Evolutionary conservation across 208 protist species (phyloP).

Genomic region (Balamuthia mandrillaris): DNA sequence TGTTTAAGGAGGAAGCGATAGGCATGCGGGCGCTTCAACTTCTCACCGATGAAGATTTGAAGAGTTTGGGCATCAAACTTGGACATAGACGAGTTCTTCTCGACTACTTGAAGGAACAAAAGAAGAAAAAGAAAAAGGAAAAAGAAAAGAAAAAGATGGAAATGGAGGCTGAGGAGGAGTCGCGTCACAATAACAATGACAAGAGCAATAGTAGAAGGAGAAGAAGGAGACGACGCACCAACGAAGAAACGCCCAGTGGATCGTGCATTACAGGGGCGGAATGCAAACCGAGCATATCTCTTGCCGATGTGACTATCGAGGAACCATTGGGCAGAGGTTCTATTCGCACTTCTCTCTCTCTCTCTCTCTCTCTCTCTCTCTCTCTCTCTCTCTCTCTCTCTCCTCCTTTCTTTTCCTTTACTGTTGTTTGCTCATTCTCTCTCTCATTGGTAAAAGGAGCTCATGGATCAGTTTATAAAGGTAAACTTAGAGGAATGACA

Average conservation of each 20-base stretch:
- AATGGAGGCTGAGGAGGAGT: background rate
- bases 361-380: background rate
- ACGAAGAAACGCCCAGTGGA: too few relatives aligned
- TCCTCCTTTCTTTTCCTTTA: background rate
- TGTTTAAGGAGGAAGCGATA: constrained; percentile 17
- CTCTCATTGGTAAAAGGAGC: background rate
- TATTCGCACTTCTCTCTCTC: background rate
- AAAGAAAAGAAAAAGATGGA: background rate
- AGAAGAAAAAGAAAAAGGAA: background rate
- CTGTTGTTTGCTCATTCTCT: background rate
- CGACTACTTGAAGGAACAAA: constrained; percentile 22
- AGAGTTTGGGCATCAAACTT: constrained; percentile 20
- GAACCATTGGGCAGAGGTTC: background rate
- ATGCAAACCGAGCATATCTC: background rate
- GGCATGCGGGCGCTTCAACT: constrained; percentile 23
- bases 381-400: background rate
- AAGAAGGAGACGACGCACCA: background rate
- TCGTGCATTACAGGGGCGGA: background rate
- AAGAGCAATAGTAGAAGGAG: background rate
- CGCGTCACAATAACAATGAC: background rate
- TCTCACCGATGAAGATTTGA: constrained; percentile 10
- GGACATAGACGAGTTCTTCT: background rate
- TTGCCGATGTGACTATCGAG: background rate
- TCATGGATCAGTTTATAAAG: constrained; percentile 6
- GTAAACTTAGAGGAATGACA: constrained; percentile 17